These are phyloP conservation scores for Xylaria flabelliformis DNA, from an alignment of 495 filamentous ascomycete species.

Conservation along the genomic window DNA sequence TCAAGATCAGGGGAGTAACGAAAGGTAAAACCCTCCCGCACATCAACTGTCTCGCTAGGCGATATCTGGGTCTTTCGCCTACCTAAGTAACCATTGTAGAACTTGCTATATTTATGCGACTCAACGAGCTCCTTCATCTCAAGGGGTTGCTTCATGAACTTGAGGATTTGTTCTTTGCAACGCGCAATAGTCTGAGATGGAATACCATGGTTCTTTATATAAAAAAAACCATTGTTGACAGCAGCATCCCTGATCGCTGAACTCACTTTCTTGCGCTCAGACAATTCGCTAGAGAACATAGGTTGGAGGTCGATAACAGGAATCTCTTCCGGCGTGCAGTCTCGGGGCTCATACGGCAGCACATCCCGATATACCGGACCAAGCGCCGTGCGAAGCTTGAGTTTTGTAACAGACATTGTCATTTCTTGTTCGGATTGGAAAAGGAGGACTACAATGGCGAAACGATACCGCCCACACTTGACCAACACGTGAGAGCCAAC, in stretches of 20 bases:
- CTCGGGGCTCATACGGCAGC: slow-evolving; percentile 42
- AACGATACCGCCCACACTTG: not conserved
- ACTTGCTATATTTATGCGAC: slow-evolving; percentile 38
- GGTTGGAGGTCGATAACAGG: slow-evolving; percentile 58
- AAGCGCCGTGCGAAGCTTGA: slow-evolving; percentile 49
- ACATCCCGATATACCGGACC: slow-evolving; percentile 51
- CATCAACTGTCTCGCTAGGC: slow-evolving; percentile 43
- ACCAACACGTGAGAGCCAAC: not conserved
- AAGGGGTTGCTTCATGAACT: slow-evolving; percentile 55
- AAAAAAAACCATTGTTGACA: slow-evolving; percentile 61
- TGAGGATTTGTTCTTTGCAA: slow-evolving; percentile 50
- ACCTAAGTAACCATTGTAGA: slow-evolving; percentile 42
- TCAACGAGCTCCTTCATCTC: slow-evolving; percentile 51
- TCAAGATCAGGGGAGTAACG: slow-evolving; percentile 56
- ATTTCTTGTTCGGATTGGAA: not conserved
- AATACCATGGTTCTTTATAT: slow-evolving; percentile 62
- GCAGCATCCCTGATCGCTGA: slow-evolving; percentile 50
- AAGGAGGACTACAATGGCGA: not conserved
- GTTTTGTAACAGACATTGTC: slow-evolving; percentile 40
- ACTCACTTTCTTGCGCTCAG: slow-evolving; percentile 50
- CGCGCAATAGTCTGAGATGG: slow-evolving; percentile 50
- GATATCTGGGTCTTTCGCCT: slow-evolving; percentile 42
- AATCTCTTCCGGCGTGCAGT: slow-evolving; percentile 60
- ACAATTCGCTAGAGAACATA: slow-evolving; percentile 47
- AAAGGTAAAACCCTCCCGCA: slow-evolving; percentile 53